Evolutionary conservation across 2,329 filamentous ascomycete species (phyloP), one percentile per base, ranked within the genome.

Genomic region (Colletotrichum liriopes): DNA sequence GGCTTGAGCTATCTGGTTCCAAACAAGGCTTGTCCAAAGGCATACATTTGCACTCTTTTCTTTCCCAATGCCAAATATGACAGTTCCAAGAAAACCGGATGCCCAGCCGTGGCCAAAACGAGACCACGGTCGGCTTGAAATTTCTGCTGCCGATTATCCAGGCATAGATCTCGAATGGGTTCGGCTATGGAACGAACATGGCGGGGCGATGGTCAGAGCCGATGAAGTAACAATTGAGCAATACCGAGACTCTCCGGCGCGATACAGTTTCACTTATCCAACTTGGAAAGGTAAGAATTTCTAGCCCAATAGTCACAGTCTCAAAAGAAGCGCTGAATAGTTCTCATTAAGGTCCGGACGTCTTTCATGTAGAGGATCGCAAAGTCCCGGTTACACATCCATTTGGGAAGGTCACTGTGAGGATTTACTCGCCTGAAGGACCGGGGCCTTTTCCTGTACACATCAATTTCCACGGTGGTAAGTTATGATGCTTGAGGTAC

Each of bases 261-360:
- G 75, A 43, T 78, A 81, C 71, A 79, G 76, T 58, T 80, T 80
- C 52, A 77, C 76, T 1, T 78, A 80, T 60, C 76, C 78, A 16
- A 80, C 76, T 32, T 78, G 67, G 26, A 5, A 39, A 54, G 75
- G 75, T 73, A 74, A 58, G 75, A 74, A 35, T 49, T 14, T 9
- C 2, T 5, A 8, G 12, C 3, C 0, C 1, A 4, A 9, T 1
- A 2, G 6, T 20, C 3, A 1, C 29, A 16, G 1, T 3, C 6
- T 8, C 5, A 9, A 2, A 16, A 11, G 35, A 3, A 16, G n/a
- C 23, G 18, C 23, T 41, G 2, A 3, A 3, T 23, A 0, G 32
- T n/a, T 9, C 1, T 11, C 2, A 1, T 18, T 1, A 20, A 67
- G 68, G 68, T 11, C 68, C 68, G 7, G 63, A 71, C 23, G 64